These are phyloP conservation scores for Kwoniella mangroviensis DNA, from an alignment of 768 basidiomycete genomes.

Conservation along the genomic window DNA sequence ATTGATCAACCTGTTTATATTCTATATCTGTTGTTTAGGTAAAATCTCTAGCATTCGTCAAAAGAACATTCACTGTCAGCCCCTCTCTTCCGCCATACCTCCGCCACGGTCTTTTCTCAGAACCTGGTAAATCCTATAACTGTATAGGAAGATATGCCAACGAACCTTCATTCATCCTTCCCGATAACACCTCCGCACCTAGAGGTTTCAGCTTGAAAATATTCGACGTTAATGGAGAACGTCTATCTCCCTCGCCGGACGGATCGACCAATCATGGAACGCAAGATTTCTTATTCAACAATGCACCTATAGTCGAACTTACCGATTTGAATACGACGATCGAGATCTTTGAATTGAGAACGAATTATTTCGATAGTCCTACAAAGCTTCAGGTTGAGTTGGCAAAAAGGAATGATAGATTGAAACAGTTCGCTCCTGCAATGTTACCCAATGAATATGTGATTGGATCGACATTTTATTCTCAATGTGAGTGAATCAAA, in stretches of 20 bases:
- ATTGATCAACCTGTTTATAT: no score
- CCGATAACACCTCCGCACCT: conserved; percentile 30
- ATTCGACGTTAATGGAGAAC: conserved; percentile 28
- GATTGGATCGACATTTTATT: conserved; percentile 27
- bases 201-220: conserved; percentile 34
- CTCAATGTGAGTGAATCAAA: conserved; percentile 24
- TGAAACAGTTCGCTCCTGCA: conserved; percentile 34
- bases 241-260: conserved; percentile 29
- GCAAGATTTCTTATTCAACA: conserved; percentile 39
- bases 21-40: conserved; percentile 1
- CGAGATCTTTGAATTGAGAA: conserved; percentile 36
- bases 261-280: conserved; percentile 15
- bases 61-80: conserved; percentile 27
- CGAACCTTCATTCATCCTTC: conserved; percentile 38
- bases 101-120: conserved; percentile 31
- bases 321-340: conserved; percentile 39
- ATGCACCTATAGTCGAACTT: conserved; percentile 37
- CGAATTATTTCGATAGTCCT: conserved; percentile 36
- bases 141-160: conserved; percentile 35
- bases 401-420: conserved; percentile 30
- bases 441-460: conserved; percentile 35
- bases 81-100: conserved; percentile 28
- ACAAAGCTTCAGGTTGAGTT: conserved; percentile 27
- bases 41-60: conserved; percentile 38
- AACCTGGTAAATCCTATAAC: conserved; percentile 13